Base-by-base conservation (phyloP, 2,329 filamentous ascomycete genomes). In the Hypoxylon sp. region DNA sequence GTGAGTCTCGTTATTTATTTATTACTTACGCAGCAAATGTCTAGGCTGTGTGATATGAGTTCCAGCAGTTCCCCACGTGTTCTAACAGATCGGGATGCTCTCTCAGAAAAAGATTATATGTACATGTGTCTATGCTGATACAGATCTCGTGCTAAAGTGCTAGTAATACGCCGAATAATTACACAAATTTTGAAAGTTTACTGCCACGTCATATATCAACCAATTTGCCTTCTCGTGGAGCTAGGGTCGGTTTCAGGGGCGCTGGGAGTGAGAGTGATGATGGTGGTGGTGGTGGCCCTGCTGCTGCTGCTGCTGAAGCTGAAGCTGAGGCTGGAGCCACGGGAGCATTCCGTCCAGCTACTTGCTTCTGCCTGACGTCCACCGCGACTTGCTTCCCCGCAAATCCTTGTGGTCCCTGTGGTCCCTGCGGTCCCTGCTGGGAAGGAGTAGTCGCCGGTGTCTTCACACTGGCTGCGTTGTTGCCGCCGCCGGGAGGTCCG, bases 1-100 rank as follows among this genome's bases (percentile, higher is more conserved):
- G 57, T 48, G 62, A 56, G 58, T 62, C 53, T 62, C 34, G 13
- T 44, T 44, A n/a, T 55, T 57, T 64, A 34, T 15, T 15, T 32
- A 52, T 57, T 61, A 44, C 34, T 41, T n/a, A 49, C 20, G 44
- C 30, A 60, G 17, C 48, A 53, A 7, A 57, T 43, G 50, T 43
- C 53, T 39, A 53, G 34, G 48, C 43, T n/a, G n/a, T n/a, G 34
- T 53, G 64, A 58, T 56, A 58, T 64, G 49, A 66, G 63, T 52
- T 60, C 52, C 46, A 60, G 19, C 24, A 48, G 57, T 50, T 54
- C 51, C 39, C 51, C 32, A 44, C 20, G 53, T 43, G 52, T 54
- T 62, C 41, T 7, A 24, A 37, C 17, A n/a, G 46, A 51, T 28
- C 17, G 37, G 22, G 6, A 19, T 50, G 55, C 15, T 19, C 15